Conservation (phyloP, 768 basidiomycete genomes). For the Xerocomellus dryophilus region DNA sequence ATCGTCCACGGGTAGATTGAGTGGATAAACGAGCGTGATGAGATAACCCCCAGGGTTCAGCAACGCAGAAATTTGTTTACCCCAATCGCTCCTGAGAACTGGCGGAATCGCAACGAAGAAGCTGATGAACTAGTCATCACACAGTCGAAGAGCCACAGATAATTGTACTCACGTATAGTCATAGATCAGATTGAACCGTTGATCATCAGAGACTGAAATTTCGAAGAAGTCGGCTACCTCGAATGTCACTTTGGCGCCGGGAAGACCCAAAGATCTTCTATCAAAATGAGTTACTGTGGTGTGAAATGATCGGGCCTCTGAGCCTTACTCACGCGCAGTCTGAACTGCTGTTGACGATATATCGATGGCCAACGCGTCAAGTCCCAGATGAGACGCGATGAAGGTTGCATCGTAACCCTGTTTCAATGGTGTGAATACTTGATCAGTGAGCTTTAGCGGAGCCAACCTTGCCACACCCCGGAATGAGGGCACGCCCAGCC, state of each 20-base stretch:
- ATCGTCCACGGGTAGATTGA: slow-evolving; percentile 39
- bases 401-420: slow-evolving; percentile 22
- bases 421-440: background rate
- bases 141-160: background rate
- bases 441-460: background rate
- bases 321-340: slow-evolving; percentile 21
- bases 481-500: slow-evolving; percentile 45
- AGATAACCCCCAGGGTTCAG: slow-evolving; percentile 62
- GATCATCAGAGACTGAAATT: slow-evolving; percentile 12
- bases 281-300: slow-evolving; percentile 4
- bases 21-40: slow-evolving; percentile 58
- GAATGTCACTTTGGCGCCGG: slow-evolving; percentile 13
- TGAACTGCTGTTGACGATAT: slow-evolving; percentile 16
- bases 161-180: slow-evolving; percentile 12
- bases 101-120: slow-evolving; percentile 73
- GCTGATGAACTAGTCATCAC: slow-evolving; percentile 1
- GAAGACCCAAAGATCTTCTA: background rate
- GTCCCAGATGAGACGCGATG: slow-evolving; percentile 16
- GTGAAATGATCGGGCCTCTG: background rate
- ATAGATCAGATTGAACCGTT: slow-evolving; percentile 19
- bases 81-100: slow-evolving; percentile 52
- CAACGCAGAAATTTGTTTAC: slow-evolving; percentile 49
- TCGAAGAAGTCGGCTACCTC: slow-evolving; percentile 20
- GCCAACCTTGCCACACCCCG: slow-evolving; percentile 53
- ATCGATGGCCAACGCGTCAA: slow-evolving; percentile 20